Base-by-base conservation (phyloP, 2,329 filamentous ascomycete genomes). In the Fusarium nurragi region DNA sequence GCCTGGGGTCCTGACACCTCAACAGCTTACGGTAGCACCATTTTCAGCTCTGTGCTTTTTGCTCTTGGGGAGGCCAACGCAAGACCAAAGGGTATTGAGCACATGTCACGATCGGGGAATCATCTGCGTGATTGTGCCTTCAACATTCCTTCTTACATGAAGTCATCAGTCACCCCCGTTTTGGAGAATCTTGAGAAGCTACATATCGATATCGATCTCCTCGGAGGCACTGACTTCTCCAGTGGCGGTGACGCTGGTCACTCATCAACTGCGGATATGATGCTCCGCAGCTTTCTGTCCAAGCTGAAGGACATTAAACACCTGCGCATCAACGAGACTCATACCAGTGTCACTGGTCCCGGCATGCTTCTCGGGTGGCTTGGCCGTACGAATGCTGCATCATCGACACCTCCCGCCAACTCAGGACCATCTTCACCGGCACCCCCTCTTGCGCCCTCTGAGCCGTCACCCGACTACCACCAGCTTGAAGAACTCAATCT, bases 311-410 rank as follows among this genome's bases (percentile, higher is more conserved):
- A 83, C 18, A 59, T 89, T 7, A 77, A 78, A 26, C 81, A 85
- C 65, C 75, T 89, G 6, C 80, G 86, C 4, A 69, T 88, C 39
- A 88, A 88, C 65, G 65, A 66, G 18, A 46, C 55, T 1, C 45
- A 62, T 16, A 46, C 28, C 9, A 21, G 55, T 0, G 18, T 52
- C 5, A 18, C 53, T 6, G 52, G 67, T 4, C 52, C 71, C 3
- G 63, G 71, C 0, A 65, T 71, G 1, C 64, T 85, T 12, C 54
- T 85, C 4, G 25, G 66, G 13, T 85, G 76, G 80, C 70, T 83
- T 11, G 74, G 69, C 5, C 46, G 51, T 4, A 54, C 70, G 10
- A 54, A 61, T 4, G 44, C 43, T 6, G 13, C 39, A 10, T 21
- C 30, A 3, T 6, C 47, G 18, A 19, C 47, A 2, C 10, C 32